Conservation (phyloP, 2,329 filamentous ascomycete species). For the Plenodomus lindquistii region DNA sequence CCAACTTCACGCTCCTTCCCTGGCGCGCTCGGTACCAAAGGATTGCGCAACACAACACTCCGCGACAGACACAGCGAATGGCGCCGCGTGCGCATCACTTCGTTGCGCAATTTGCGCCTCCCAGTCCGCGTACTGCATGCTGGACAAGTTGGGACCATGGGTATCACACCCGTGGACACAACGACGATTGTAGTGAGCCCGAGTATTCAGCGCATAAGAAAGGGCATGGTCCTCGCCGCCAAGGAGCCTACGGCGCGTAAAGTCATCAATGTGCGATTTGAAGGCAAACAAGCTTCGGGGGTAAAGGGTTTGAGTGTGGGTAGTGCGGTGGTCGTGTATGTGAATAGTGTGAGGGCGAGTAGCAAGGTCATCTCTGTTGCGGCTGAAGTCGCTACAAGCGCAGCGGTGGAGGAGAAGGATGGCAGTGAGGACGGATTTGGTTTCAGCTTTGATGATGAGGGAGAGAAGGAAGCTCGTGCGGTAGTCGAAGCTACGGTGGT, state of each 20-base stretch:
- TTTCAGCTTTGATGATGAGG: slow-evolving; percentile 55
- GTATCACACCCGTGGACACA: slow-evolving; percentile 59
- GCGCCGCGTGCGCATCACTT: slow-evolving; percentile 79
- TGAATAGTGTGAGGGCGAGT: slow-evolving; percentile 81
- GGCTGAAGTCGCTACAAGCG: slow-evolving; percentile 8
- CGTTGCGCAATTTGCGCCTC: slow-evolving; percentile 83
- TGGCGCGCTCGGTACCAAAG: slow-evolving; percentile 46
- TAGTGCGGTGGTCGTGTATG: slow-evolving; percentile 77
- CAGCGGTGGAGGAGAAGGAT: slow-evolving; percentile 24
- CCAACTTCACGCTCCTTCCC: slow-evolving; percentile 54
- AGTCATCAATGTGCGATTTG: slow-evolving; percentile 67
- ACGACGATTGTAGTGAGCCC: slow-evolving; percentile 28
- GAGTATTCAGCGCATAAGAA: slow-evolving; percentile 55
- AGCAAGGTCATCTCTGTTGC: slow-evolving; percentile 68
- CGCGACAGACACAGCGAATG: slow-evolving; percentile 58
- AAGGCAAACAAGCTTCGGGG: slow-evolving; percentile 55
- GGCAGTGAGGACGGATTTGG: slow-evolving; percentile 55
- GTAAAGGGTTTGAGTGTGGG: slow-evolving; percentile 67
- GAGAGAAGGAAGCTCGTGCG: slow-evolving; percentile 48
- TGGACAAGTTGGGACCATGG: slow-evolving; percentile 89
- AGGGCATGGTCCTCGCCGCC: slow-evolving; percentile 79
- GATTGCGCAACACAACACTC: slow-evolving; percentile 9
- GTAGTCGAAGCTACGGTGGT: slow-evolving; percentile 46
- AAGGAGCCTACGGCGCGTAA: slow-evolving; percentile 59
- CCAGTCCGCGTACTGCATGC: slow-evolving; percentile 75